Conservation (phyloP, 306 rosid species). For the Lupinus albus region DNA sequence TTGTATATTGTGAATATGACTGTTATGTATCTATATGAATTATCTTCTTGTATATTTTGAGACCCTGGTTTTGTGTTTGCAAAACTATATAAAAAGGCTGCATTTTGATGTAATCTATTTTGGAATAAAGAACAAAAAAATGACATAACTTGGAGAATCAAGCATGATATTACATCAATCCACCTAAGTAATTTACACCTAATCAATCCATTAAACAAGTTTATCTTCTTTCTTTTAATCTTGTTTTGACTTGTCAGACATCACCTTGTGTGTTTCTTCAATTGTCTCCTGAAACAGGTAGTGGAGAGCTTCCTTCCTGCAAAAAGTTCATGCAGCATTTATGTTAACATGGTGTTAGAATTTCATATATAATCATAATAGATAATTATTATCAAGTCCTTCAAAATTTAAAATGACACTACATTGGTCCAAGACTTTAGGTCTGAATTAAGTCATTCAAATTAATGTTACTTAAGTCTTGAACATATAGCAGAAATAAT, state of each 20-base stretch:
- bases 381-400: no score
- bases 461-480: neutral
- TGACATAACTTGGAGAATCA: no score
- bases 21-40: neutral
- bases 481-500: neutral
- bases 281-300: conserved; percentile 34
- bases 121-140: neutral
- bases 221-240: neutral
- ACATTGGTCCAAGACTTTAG: no score
- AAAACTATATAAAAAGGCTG: no score
- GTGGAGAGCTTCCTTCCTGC: conserved; percentile 44
- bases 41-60: no score
- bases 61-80: no score
- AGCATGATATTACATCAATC: no score
- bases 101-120: no score
- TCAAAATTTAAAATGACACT: no score
- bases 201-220: conserved; percentile 25
- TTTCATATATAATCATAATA: no score
- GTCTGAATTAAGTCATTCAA: no score
- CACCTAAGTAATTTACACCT: conserved; percentile 44
- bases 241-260: conserved; percentile 30
- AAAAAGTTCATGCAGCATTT: conserved; percentile 5
- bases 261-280: conserved; percentile 39
- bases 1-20: no score
- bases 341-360: conserved; percentile 12